A percentile compares a stretch with the other conserved stretches of the same genome.
phyloP scores from a whole-genome alignment of 345 rosid species.

The Brassica rapa region DNA sequence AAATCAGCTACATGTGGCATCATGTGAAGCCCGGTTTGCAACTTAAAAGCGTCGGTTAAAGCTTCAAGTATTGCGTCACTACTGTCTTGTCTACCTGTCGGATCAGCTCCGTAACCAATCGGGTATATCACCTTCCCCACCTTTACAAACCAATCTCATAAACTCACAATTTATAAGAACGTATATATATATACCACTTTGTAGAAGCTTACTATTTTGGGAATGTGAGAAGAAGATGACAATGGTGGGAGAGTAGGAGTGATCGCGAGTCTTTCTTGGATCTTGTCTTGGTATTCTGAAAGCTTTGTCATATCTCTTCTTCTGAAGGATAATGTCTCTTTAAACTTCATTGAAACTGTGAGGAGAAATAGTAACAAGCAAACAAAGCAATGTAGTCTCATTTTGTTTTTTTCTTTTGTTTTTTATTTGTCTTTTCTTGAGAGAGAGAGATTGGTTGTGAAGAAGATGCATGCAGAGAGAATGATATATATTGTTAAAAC shows the following conservation, averaged over 20 bases:
- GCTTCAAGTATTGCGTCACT: conserved; percentile 59
- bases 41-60: conserved; percentile 53
- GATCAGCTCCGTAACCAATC: conserved; percentile 75
- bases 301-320: conserved; percentile 39
- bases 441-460: neutral
- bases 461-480: neutral
- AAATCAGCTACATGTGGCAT: conserved; percentile 64
- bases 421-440: neutral
- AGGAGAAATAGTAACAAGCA: conserved; percentile 28
- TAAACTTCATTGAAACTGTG: conserved; percentile 30
- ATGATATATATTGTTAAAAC: neutral
- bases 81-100: conserved; percentile 60
- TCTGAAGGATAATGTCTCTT: conserved; percentile 29
- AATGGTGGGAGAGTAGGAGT: conserved; percentile 23
- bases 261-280: conserved; percentile 37
- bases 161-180: neutral
- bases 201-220: conserved; percentile 42
- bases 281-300: conserved; percentile 40
- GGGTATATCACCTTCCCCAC: conserved; percentile 60
- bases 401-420: neutral
- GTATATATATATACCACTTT: neutral
- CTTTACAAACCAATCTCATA: conserved; percentile 28
- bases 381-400: neutral
- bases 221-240: conserved; percentile 26
- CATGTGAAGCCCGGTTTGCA: conserved; percentile 45